Evolutionary conservation across 1,284 basidiomycete species (phyloP).

Genomic region (Malassezia pachydermatis): DNA sequence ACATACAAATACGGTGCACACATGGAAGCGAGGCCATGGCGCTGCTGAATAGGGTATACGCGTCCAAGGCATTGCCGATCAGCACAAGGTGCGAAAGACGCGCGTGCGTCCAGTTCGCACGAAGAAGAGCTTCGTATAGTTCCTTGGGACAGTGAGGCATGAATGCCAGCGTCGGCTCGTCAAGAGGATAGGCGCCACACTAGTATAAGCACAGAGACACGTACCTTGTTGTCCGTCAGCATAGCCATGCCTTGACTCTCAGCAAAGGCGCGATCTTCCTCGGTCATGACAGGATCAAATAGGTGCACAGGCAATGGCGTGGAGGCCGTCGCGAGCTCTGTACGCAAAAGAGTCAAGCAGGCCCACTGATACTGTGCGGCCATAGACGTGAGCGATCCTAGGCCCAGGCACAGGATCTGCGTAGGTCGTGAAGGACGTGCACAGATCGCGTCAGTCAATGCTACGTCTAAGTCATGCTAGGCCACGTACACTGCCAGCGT

Average conservation of each 20-base stretch:
- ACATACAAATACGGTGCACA: too few species aligned
- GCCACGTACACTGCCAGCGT: too few species aligned
- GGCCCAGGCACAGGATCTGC: constrained; percentile 12
- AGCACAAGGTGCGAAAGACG: constrained; percentile 7
- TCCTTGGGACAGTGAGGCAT: constrained; percentile 23
- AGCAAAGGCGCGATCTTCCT: too few species aligned
- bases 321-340: too few species aligned
- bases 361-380: constrained; percentile 10
- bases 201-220: not conserved
- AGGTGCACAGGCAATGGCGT: not conserved
- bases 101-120: constrained; percentile 18
- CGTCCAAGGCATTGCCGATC: constrained; percentile 16
- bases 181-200: constrained; percentile 12
- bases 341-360: too few species aligned
- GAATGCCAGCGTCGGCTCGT: constrained; percentile 17
- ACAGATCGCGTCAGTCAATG: too few species aligned
- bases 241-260: too few species aligned
- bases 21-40: not conserved
- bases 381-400: not conserved
- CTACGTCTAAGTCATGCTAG: too few species aligned
- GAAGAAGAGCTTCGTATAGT: constrained; percentile 21
- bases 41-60: not conserved
- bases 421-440: too few species aligned
- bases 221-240: constrained; percentile 6
- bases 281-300: too few species aligned